Conservation (phyloP, 2,329 filamentous ascomycete genomes). For the Metarhizium anisopliae region DNA sequence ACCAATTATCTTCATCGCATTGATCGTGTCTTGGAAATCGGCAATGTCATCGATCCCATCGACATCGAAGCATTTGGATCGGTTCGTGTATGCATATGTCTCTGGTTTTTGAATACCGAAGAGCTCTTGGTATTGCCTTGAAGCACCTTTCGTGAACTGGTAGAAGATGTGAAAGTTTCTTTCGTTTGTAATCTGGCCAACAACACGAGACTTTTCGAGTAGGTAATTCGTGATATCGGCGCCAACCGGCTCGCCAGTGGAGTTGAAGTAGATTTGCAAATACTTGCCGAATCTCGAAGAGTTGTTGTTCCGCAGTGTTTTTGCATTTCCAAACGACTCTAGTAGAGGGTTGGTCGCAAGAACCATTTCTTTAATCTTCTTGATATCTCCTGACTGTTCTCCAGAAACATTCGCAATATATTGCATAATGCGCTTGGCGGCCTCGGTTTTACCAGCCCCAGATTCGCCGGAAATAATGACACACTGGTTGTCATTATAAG, state of each 20-base stretch:
- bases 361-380: conserved; percentile 99
- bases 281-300: conserved; percentile 98
- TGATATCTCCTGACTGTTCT: conserved; percentile 73
- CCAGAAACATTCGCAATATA: conserved; percentile 97
- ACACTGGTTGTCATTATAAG: conserved; percentile 97
- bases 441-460: conserved; percentile 96
- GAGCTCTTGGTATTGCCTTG: conserved; percentile 74
- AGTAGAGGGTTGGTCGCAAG: conserved; percentile 94
- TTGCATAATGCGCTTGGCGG: conserved; percentile 98
- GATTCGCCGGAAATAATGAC: conserved; percentile 99
- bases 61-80: conserved; percentile 90
- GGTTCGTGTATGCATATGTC: conserved; percentile 88
- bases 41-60: conserved; percentile 85
- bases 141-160: conserved; percentile 92
- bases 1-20: conserved; percentile 93
- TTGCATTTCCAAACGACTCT: conserved; percentile 97
- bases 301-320: conserved; percentile 97
- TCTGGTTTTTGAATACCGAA: conserved; percentile 89
- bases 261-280: conserved; percentile 92
- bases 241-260: conserved; percentile 82
- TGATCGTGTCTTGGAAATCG: conserved; percentile 81
- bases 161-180: conserved; percentile 99
- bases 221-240: conserved; percentile 98
- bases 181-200: conserved; percentile 90
- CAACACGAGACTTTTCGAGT: conserved; percentile 88